Evolutionary conservation across 2,329 filamentous ascomycete genomes (phyloP).

Genomic region (Fonsecaea pugnacius): DNA sequence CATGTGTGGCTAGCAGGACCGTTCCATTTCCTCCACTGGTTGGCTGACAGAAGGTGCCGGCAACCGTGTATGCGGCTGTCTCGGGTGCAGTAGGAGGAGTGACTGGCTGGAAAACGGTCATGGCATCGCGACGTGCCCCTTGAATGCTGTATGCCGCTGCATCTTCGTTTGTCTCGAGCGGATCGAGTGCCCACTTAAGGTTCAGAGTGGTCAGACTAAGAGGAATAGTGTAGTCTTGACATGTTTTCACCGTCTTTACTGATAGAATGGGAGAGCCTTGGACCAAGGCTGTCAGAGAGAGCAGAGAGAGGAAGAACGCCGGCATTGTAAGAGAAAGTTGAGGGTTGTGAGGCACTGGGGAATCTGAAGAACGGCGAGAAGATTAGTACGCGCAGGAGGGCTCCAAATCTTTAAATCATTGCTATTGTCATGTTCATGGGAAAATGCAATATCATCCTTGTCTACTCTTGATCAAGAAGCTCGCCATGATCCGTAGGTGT

Average conservation of each 20-base stretch:
- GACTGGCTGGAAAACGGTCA: slow-evolving; percentile 2
- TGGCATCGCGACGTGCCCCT: slow-evolving; percentile 7
- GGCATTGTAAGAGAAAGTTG: too few species aligned
- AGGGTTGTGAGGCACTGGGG: too few species aligned
- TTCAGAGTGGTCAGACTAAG: slow-evolving; percentile 12
- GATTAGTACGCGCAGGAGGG: too few species aligned
- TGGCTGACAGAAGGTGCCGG: slow-evolving; percentile 19
- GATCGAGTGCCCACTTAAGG: slow-evolving; percentile 14
- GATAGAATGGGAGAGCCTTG: too few species aligned
- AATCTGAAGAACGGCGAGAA: too few species aligned
- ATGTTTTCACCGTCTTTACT: slow-evolving; percentile 1
- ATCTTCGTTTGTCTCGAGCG: slow-evolving; percentile 14
- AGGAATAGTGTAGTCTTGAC: slow-evolving; percentile 14
- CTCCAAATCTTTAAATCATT: too few species aligned
- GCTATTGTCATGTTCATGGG: too few species aligned
- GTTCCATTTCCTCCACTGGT: slow-evolving; percentile 7
- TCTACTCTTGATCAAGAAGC: too few species aligned
- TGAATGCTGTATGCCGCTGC: slow-evolving; percentile 5
- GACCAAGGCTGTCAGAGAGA: too few species aligned
- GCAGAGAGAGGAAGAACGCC: too few species aligned
- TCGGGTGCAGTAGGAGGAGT: neutral
- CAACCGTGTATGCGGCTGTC: slow-evolving; percentile 15
- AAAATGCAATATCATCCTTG: too few species aligned
- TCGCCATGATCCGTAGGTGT: too few species aligned
- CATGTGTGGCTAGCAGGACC: slow-evolving; percentile 19